Conservation (phyloP, 2,329 filamentous ascomycete genomes). For the Fusarium protoensiforme region DNA sequence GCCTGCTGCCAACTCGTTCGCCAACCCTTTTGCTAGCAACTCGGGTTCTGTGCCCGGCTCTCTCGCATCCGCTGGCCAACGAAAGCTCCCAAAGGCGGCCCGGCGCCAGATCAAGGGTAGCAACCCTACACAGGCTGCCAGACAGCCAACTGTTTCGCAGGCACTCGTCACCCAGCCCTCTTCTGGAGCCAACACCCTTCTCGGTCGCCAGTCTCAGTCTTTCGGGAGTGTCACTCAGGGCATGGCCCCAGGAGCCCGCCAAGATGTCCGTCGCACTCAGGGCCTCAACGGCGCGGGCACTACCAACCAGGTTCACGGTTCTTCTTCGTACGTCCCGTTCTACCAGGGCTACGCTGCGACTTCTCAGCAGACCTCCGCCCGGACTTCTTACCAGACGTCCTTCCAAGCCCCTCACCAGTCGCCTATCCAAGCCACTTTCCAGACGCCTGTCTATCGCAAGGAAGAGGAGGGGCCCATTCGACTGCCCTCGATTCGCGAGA, state of each 20-base stretch:
- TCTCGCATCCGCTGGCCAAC: neutral
- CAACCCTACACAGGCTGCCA: neutral
- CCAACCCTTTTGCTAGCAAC: neutral
- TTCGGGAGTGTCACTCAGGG: conserved; percentile 5
- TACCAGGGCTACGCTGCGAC: neutral
- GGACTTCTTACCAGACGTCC: neutral
- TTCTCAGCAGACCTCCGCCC: neutral
- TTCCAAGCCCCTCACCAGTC: neutral
- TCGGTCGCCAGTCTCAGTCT: neutral
- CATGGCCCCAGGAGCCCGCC: neutral
- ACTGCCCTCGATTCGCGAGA: conserved; percentile 24
- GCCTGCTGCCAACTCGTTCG: neutral
- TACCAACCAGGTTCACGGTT: neutral
- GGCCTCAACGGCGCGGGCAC: neutral
- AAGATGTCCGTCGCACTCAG: neutral
- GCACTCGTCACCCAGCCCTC: neutral
- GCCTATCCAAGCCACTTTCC: neutral
- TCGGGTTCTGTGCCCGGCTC: neutral
- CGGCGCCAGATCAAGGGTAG: neutral
- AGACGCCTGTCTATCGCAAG: neutral
- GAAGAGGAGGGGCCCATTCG: neutral
- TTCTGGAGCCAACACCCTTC: neutral
- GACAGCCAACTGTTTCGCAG: neutral
- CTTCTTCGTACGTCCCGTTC: neutral
- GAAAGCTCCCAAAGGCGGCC: neutral